phyloP scores from a whole-genome alignment of 148 eudicot genomes.

The Nyssa sinensis region DNA sequence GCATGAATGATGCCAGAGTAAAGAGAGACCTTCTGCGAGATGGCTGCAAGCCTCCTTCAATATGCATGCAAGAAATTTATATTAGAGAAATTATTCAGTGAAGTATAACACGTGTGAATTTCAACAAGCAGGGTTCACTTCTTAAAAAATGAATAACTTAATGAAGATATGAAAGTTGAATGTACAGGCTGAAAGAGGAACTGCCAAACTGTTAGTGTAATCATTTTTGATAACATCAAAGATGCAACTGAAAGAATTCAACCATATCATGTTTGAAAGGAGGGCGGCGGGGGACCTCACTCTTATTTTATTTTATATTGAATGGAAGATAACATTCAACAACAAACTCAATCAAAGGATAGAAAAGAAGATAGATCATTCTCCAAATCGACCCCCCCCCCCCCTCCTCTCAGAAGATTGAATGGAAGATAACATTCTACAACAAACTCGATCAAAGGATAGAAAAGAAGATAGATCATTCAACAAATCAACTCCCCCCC shows the following conservation, averaged over 20 bases:
- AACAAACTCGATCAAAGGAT: background rate
- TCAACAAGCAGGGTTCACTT: background rate
- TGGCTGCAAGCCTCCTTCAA: constrained; percentile 69
- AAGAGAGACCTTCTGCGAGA: constrained; percentile 79
- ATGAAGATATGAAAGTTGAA: background rate
- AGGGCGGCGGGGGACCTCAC: no score
- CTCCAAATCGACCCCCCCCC: background rate
- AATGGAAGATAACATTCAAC: background rate
- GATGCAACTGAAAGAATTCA: no score
- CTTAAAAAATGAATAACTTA: background rate
- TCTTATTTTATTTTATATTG: background rate
- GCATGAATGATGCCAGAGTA: constrained; percentile 80
- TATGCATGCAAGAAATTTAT: constrained; percentile 13
- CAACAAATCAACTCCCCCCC: background rate
- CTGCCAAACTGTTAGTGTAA: no score
- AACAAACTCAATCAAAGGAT: background rate
- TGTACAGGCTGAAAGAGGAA: background rate
- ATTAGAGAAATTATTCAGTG: constrained; percentile 17
- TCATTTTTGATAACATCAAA: no score
- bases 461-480: background rate
- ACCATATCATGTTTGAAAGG: no score
- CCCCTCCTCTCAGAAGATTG: background rate
- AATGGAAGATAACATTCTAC: background rate
- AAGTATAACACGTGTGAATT: background rate
- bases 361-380: background rate